Evolutionary conservation across 805 yeast species (phyloP), one percentile per base, ranked within the genome.

Genomic region (Hemisphaericaspora nanyangensis): DNA sequence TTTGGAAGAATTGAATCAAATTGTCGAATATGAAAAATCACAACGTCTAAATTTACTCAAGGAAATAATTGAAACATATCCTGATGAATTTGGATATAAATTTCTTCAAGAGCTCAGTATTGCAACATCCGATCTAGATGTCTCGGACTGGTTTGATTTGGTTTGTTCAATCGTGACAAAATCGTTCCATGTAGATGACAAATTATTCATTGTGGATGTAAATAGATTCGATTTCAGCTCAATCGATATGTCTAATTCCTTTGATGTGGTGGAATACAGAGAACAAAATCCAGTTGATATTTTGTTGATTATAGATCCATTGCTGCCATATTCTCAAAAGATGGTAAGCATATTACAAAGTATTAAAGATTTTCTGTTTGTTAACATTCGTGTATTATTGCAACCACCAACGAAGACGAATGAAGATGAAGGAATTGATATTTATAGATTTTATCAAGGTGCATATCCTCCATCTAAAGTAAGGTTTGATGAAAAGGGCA

Each of bases 271-370:
- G 1, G 51, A 48, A 7, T 44, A 49, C 44, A 42, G 47, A 6
- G 46, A 46, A 1, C 43, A 47, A 0, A 40, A 53, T 2, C 68
- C 73, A 24, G 54, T 88, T 16, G 83, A 83, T 44, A 51, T 89
- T 4, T 58, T 76, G 4, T 63, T 85, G 0, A 59, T 85, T 1
- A 51, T 86, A 29, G 89, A 93, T 55, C 97, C 98, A 1, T 58
- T 79, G 2, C 74, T 76, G 42, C 90, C 84, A 48, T 50, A 63
- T 12, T 74, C 95, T 0, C 98, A 87, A 51, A 76, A 74, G 35
- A 51, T 79, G 7, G 48, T 83, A 0, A 63, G 82, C 0, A 54
- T 84, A 13, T 52, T 60, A 3, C 48, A 56, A 3, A 48, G 75
- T 0, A 45, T 82, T 7, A 56, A 59, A 24, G 56, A 64, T 17